phyloP scores from a whole-genome alignment of 2,329 filamentous ascomycete species.

The Corynespora cassiicola region DNA sequence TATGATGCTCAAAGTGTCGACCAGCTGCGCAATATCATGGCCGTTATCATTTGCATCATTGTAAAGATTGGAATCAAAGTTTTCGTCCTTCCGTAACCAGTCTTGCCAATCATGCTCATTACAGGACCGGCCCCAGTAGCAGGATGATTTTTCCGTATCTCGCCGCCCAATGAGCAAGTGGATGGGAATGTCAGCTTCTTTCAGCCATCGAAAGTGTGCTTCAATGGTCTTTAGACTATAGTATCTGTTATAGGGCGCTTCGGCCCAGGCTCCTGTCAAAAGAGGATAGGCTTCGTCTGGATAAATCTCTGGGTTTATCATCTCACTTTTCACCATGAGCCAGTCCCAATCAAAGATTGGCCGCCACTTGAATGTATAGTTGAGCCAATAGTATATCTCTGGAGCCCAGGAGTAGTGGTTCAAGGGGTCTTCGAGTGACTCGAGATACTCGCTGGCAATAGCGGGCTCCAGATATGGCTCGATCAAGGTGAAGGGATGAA shows the following conservation, averaged over 20 bases:
- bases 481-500: conserved; percentile 27
- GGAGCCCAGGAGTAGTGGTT: conserved; percentile 4
- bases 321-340: conserved; percentile 20
- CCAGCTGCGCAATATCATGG: conserved; percentile 20
- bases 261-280: no score
- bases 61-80: conserved; percentile 20
- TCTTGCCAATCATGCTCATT: conserved; percentile 16
- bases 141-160: conserved; percentile 14
- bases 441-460: not conserved
- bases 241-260: no score
- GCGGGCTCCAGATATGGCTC: not conserved
- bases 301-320: no score
- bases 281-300: no score
- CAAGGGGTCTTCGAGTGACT: not conserved
- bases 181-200: conserved; percentile 21
- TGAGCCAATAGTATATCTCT: conserved; percentile 25
- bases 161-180: conserved; percentile 31
- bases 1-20: conserved; percentile 28
- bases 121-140: conserved; percentile 33
- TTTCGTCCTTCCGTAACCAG: conserved; percentile 12
- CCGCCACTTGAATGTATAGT: conserved; percentile 26
- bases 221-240: no score
- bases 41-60: no score
- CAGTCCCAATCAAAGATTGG: conserved; percentile 37
- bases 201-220: conserved; percentile 20